Evolutionary conservation across 2,329 filamentous ascomycete species (phyloP).

Genomic region (Fusarium scirpi): DNA sequence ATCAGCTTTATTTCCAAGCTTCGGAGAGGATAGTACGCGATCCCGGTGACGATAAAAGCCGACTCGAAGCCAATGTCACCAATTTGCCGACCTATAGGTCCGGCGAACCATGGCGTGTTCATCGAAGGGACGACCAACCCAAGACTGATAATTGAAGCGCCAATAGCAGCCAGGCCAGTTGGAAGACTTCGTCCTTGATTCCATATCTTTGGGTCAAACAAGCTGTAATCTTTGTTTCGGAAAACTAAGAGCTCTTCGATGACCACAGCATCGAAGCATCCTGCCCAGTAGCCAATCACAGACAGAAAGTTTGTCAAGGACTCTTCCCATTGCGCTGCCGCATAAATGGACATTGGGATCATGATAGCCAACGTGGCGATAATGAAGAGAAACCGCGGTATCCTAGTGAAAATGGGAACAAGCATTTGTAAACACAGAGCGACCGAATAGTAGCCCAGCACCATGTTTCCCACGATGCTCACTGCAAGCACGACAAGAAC

Average conservation of each 20-base stretch:
- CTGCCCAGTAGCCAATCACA: conserved; percentile 61
- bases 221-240: conserved; percentile 55
- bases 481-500: conserved; percentile 50
- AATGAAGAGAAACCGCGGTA: conserved; percentile 59
- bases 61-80: conserved; percentile 61
- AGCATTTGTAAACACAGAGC: conserved; percentile 58
- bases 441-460: conserved; percentile 56
- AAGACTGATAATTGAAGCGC: conserved; percentile 58
- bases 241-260: conserved; percentile 59
- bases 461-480: conserved; percentile 55
- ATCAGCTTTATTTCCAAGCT: conserved; percentile 49
- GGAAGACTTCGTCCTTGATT: conserved; percentile 58
- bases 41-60: conserved; percentile 56
- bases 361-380: conserved; percentile 56
- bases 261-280: conserved; percentile 58
- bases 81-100: conserved; percentile 57
- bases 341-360: conserved; percentile 57
- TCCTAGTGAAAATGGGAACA: conserved; percentile 53
- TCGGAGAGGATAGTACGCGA: conserved; percentile 56
- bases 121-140: conserved; percentile 58
- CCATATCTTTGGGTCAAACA: conserved; percentile 58
- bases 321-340: conserved; percentile 56
- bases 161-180: conserved; percentile 57
- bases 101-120: conserved; percentile 58
- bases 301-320: conserved; percentile 59